phyloP scores from a whole-genome alignment of 306 rosid genomes.

The Quillaja saponaria region DNA sequence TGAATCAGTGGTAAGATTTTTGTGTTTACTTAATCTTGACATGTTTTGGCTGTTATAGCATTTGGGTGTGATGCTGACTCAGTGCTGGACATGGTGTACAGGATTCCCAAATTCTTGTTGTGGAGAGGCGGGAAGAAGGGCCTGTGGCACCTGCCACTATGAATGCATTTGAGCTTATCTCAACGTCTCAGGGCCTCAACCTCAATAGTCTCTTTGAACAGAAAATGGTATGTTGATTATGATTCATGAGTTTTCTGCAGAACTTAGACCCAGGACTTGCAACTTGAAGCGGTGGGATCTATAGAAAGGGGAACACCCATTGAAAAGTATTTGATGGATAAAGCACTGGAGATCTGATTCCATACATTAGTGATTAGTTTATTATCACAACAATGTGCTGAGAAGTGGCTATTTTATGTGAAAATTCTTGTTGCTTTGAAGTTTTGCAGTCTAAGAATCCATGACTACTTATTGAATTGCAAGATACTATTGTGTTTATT shows the following conservation, averaged over 20 bases:
- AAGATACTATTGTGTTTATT: not conserved
- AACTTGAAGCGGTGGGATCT: not conserved
- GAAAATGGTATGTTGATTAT: conserved; percentile 70
- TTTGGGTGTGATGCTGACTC: conserved; percentile 28
- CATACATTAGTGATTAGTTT: no score
- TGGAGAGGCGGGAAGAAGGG: conserved; percentile 67
- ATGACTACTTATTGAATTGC: not conserved
- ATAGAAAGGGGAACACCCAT: no score
- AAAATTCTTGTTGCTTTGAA: conserved; percentile 12
- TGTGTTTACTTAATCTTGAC: conserved; percentile 2
- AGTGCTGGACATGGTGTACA: conserved; percentile 30
- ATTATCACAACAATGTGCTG: not conserved
- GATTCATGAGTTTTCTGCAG: not conserved
- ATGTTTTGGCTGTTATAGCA: conserved; percentile 14
- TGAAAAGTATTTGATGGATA: no score
- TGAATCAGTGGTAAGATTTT: conserved; percentile 59
- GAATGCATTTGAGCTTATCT: conserved; percentile 98
- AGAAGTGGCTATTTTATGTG: conserved; percentile 1
- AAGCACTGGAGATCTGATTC: no score
- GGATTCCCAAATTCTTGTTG: conserved; percentile 71
- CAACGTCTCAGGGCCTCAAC: conserved; percentile 92
- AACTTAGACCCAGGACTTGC: not conserved
- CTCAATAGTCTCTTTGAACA: conserved; percentile 82
- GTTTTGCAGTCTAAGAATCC: conserved; percentile 13
- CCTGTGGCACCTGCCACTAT: conserved; percentile 64